phyloP scores from a whole-genome alignment of 2,329 filamentous ascomycete species.

The Colletotrichum orchidophilum region DNA sequence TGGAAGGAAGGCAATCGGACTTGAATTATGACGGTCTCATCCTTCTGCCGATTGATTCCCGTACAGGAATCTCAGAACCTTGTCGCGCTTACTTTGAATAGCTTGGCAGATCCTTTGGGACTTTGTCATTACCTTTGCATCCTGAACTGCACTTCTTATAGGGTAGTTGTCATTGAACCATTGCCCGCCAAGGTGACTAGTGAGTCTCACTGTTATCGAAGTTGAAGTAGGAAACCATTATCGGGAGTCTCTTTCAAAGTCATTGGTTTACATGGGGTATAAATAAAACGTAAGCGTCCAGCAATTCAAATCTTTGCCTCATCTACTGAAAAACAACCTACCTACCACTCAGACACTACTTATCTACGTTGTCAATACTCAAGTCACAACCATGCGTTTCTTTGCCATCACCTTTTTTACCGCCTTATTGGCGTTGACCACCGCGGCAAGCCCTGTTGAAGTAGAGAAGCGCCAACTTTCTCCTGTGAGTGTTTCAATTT shows the following conservation, averaged over 20 bases:
- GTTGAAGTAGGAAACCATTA: neutral
- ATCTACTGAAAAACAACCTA: neutral
- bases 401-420: neutral
- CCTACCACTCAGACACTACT: neutral
- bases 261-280: neutral
- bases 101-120: constrained; percentile 16
- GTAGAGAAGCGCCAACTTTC: constrained; percentile 12
- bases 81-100: neutral
- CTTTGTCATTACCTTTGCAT: neutral
- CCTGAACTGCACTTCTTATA: neutral
- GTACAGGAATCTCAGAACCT: neutral
- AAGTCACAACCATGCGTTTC: neutral
- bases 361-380: neutral
- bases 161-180: neutral
- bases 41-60: neutral
- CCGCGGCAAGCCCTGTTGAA: neutral
- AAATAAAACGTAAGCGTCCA: neutral
- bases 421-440: neutral
- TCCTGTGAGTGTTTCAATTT: neutral
- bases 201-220: neutral
- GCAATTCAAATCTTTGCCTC: no score
- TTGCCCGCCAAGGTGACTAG: neutral
- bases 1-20: neutral
- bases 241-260: neutral
- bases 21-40: no score